Evolutionary conservation across 345 rosid genomes (phyloP).

Genomic region (Crucihimalaya himalaica): DNA sequence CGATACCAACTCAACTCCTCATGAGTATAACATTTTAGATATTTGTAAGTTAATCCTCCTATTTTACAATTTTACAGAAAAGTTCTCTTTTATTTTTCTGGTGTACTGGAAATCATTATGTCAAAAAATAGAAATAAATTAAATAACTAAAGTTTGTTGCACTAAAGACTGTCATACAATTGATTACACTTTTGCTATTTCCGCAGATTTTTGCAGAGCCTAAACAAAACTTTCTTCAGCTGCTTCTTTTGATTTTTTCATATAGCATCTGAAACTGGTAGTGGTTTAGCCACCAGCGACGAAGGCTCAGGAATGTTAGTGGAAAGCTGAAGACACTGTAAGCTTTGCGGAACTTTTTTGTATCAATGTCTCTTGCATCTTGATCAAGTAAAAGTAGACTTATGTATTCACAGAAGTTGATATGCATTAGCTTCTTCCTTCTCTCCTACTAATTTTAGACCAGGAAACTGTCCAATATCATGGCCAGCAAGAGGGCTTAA

Average conservation of each 20-base stretch:
- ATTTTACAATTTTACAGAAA: neutral
- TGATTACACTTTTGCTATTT: neutral
- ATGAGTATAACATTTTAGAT: too few species aligned
- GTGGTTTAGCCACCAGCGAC: neutral
- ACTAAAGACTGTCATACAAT: neutral
- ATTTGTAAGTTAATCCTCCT: neutral
- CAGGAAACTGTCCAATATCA: slow-evolving; percentile 83
- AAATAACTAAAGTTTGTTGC: neutral
- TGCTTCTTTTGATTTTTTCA: neutral
- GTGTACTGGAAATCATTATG: neutral
- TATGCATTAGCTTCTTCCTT: slow-evolving; percentile 37
- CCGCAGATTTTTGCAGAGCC: neutral
- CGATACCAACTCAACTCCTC: too few species aligned
- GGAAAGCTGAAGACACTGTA: neutral
- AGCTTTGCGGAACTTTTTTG: slow-evolving; percentile 10
- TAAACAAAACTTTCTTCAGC: slow-evolving; percentile 26
- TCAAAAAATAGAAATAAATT: too few species aligned
- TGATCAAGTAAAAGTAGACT: slow-evolving; percentile 3
- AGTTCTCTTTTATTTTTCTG: neutral
- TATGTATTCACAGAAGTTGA: slow-evolving; percentile 41
- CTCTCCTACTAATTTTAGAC: slow-evolving; percentile 41
- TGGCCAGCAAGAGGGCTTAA: slow-evolving; percentile 56
- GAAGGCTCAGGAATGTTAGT: neutral
- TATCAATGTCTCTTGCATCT: slow-evolving; percentile 19
- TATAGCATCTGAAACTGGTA: neutral